Evolutionary conservation across 2,329 filamentous ascomycete genomes (phyloP).

Genomic region (Nemania diffusa): DNA sequence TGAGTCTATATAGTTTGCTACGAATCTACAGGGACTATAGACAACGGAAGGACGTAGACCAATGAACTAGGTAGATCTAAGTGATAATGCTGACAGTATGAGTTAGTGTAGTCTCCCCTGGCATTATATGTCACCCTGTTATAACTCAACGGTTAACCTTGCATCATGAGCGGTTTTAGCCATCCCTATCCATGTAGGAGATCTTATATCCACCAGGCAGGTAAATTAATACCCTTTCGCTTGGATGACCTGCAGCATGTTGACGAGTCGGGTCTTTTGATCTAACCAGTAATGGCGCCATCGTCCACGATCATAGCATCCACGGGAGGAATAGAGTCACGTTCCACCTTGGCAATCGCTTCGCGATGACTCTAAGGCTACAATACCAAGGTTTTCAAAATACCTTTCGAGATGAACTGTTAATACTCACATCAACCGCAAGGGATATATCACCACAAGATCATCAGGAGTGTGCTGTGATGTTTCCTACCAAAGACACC

Average conservation of each 20-base stretch:
- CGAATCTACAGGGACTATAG: neutral
- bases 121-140: slow-evolving; percentile 10
- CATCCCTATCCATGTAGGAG: slow-evolving; percentile 29
- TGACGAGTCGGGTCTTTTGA: neutral
- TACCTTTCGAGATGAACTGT: neutral
- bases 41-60: neutral
- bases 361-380: neutral
- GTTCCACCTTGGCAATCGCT: neutral
- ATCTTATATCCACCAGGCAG: slow-evolving; percentile 34
- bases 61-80: neutral
- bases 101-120: slow-evolving; percentile 16
- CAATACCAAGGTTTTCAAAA: neutral
- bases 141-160: slow-evolving; percentile 15
- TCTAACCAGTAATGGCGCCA: neutral
- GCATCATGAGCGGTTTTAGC: slow-evolving; percentile 22
- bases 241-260: slow-evolving; percentile 30
- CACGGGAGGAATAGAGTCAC: neutral
- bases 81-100: slow-evolving; percentile 4
- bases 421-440: neutral
- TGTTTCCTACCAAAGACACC: neutral
- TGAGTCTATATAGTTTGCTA: neutral
- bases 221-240: slow-evolving; percentile 31
- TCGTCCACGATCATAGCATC: neutral
- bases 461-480: too few species aligned
- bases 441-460: neutral